Base-by-base conservation (phyloP, 1,284 basidiomycete genomes). In the Malassezia equina region DNA sequence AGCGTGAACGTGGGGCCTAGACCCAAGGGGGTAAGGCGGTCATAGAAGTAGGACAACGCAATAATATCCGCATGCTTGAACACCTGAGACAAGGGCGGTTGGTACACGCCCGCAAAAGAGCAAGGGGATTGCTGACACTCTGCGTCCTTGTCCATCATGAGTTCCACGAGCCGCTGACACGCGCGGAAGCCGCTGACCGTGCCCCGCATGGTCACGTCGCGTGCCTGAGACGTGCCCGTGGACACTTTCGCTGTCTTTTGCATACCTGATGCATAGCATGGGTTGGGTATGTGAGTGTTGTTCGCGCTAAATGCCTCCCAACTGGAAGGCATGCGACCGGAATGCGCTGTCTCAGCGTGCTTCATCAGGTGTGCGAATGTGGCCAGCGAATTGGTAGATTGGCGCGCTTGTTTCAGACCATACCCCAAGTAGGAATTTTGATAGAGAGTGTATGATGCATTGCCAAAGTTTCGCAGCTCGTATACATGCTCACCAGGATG, bases 101-200 rank as follows among this genome's bases (percentile, higher is more conserved):
- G 93, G 78, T 98, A 96, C 25, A 95, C 89, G 32, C 93, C 93
- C 65, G 89, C 86, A 78, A 98, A 98, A 1, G 91, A 90, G 76
- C 93, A 98, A 86, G 88, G 65, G 84, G 79, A 67, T 84, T 83
- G 32, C 1, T 55, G 25, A 76, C 94, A 96, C 47, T 90, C 81
- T 0, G 90, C 84, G 67, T 98, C 88, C 78, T 98, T 98, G 47
- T 89, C 90, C 81, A 98, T 85, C 61, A 94, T 62, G 55, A 96
- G 80, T 76, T 94, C 84, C 42, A 96, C 79, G 7, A 95, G 75
- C 44, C 86, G 79, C 61, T 85, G 83, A 77, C 93, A 96, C 2
- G 86, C 85, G 44, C 86, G 85, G 75, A 88, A 95, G 15, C 82
- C 83, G 23, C 88, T 90, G 6, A 86, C 48, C 19, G 65, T 70